Evolutionary conservation across 2,329 filamentous ascomycete genomes (phyloP), one percentile per base, ranked within the genome.

Genomic region (Domatiomyces catenatus): DNA sequence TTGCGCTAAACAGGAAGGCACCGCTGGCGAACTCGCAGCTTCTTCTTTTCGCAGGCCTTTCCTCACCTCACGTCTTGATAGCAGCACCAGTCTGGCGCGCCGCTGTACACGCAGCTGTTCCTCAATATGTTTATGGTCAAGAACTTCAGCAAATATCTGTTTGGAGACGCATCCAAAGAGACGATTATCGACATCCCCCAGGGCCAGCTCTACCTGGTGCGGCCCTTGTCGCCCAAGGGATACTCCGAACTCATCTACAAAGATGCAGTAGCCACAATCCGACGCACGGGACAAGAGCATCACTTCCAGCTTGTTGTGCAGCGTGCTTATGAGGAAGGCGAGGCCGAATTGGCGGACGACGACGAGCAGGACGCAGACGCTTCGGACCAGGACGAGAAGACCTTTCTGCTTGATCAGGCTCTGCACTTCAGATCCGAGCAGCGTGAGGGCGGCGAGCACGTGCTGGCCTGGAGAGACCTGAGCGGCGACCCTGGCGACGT

Each of bases 191-290:
- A 96, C 66, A 82, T 98, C 44, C 81, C 89, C 15, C 88, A 96
- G 68, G 92, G 92, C 64, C 89, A 96, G 68, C 86, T 98, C 44
- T 98, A 95, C 68, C 83, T 98, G 59, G 92, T 98, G 61, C 86
- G 92, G 61, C 92, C 92, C 8, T 79, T 87, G 47, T 96, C 90
- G 6, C 88, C 90, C 51, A 98, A 98, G 68, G 92, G 92, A 58
- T 96, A 95, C 67, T 95, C 90, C 1, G 92, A 98, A 69, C 87
- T 96, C 64, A 94, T 98, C 69, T 98, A 95, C 76, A 94, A 92
- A 68, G 92, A 98, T 80, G 84, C 88, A 42, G 85, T 87, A 46
- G 87, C 90, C 49, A 87, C 84, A 56, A 93, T 98, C 63, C 84
- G 93, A 57, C 81, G 86, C 56, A 96, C 92, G 15, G 89, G 86